Evolutionary conservation across 495 filamentous ascomycete species (phyloP), one percentile per base, ranked within the genome.

Genomic region (Annulohypoxylon nitens): DNA sequence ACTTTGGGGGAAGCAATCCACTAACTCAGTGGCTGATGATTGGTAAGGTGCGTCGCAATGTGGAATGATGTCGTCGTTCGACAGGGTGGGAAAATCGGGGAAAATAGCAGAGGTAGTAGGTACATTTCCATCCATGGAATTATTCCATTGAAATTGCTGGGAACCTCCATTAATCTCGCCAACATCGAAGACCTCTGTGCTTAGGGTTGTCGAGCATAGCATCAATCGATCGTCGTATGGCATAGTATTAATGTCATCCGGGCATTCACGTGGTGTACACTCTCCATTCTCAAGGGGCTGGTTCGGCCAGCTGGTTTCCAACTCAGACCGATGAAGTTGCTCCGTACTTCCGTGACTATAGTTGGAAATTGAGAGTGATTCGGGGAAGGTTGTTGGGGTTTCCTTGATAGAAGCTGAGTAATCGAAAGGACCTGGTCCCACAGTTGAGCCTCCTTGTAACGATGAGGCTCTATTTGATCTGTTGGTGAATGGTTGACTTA

Each of bases 391-490:
- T 9, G 11, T 26, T 0, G 3, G 18, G 11, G 30, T 34, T 34
- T 23, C 16, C 8, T 58, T 30, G 5, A 5, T 41, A 63, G 14
- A 3, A 6, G 9, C 25, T 4, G 43, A 55, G 34, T 23, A 48
- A 1, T 3, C 39, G 8, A 26, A 48, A n/a, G 36, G 26, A n/a
- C 25, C 25, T 45, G 48, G 45, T n/a, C 4, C n/a, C 12, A 7
- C 25, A 2, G 34, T 0, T 57, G 58, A 36, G 36, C 2, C 14
- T 7, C 5, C 11, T 62, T 10, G 25, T 41, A 39, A 10, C 23
- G n/a, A 0, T 41, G 67, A n/a, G 67, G 67, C 67, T 69, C 59
- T 69, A 25, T 30, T 37, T n/a, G n/a, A n/a, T 69, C 50, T 69
- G 36, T 30, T 47, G 14, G 37, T 62, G 5, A 7, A 48, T 37